Conservation (phyloP, 306 rosid species). For the Fragaria ananassa region DNA sequence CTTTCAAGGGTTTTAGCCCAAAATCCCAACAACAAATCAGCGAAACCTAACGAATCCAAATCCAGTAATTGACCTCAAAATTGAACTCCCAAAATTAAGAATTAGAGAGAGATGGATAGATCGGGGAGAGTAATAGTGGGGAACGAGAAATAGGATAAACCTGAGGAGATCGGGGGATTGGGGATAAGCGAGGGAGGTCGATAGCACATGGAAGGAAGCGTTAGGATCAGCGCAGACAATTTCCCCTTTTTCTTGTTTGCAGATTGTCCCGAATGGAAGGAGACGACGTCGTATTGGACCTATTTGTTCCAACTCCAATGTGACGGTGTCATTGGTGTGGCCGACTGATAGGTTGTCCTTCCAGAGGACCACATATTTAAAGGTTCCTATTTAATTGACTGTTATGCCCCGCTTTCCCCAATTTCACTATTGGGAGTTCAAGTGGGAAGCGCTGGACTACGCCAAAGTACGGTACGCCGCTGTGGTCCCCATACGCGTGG, state of each 20-base stretch:
- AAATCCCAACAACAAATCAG: neutral
- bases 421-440: too few relatives aligned
- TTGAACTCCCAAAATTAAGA: neutral
- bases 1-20: neutral
- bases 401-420: neutral
- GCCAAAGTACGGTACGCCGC: too few relatives aligned
- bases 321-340: neutral
- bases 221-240: too few relatives aligned
- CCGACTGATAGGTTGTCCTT: neutral
- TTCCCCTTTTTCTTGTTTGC: neutral
- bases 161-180: conserved; percentile 6
- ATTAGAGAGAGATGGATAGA: neutral
- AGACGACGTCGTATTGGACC: neutral
- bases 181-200: conserved; percentile 5
- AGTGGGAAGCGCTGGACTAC: too few relatives aligned
- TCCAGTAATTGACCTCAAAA: neutral
- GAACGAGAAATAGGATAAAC: neutral
- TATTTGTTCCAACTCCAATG: neutral
- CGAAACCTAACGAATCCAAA: neutral
- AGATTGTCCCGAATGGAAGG: neutral
- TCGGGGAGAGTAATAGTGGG: neutral
- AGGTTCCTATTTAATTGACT: neutral
- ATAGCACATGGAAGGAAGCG: conserved; percentile 3
- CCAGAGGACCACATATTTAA: neutral
- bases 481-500: too few relatives aligned